Base-by-base conservation (phyloP, 495 filamentous ascomycete genomes). In the Penicillium alfredii region DNA sequence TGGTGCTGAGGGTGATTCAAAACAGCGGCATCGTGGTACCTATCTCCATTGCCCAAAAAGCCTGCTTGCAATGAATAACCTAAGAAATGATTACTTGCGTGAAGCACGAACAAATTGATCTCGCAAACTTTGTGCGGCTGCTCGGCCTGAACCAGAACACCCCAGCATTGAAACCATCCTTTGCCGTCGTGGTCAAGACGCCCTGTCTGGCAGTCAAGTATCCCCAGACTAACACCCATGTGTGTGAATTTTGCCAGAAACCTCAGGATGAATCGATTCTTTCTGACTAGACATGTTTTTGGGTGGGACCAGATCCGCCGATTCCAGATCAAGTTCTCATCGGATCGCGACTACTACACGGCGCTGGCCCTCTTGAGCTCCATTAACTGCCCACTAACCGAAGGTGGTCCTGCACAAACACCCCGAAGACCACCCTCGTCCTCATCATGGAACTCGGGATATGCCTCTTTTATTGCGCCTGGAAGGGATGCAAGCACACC, bases 181-280 rank as follows among this genome's bases (percentile, higher is more conserved):
- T 69, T 33, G 56, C 62, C 6, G 57, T 69, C 19, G 51, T 71
- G 11, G 60, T 71, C n/a, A 71, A 65, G 28, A 35, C 47, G 2
- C 67, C 67, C 5, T 69, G 60, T 38, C 43, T 71, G 7, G 67
- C 67, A 26, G 45, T 71, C 13, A 68, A 66, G 36, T 71, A 64
- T 42, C 57, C 59, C 24, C 18, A 25, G 20, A 27, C 29, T 16
- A 44, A 49, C n/a, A n/a, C 28, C 12, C 31, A 49, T 35, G 50
- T 47, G 34, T 42, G 51, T 25, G 41, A 44, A 10, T 25, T 11
- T 18, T 21, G 7, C 6, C 12, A 16, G 1, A 7, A 4, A 9
- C 9, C 12, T 10, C 12, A 14, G 21, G 12, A 21, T 12, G 23
- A 6, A 20, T 20, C 22, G 10, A 35, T 10, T 6, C 1, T 11